Evolutionary conservation across 1,139 yeast species (phyloP).

Genomic region (Magnusiomyces suaveolens): DNA sequence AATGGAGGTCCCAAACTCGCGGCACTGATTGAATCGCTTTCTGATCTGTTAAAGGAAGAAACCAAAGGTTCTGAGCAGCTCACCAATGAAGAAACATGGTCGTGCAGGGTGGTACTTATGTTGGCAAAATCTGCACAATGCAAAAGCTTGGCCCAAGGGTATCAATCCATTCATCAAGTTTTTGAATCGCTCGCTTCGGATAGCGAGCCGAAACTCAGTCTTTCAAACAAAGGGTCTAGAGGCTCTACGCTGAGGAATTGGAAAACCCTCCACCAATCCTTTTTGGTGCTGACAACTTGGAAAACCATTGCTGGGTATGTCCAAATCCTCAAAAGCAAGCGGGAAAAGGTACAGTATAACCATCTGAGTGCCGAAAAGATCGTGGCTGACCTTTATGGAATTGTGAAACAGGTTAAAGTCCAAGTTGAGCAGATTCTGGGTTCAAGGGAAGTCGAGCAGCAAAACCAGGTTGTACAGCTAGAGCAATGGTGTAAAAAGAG

Average conservation of each 20-base stretch:
- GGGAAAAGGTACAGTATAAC: no score
- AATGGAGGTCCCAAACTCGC: constrained; percentile 15
- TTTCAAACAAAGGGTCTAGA: constrained; percentile 22
- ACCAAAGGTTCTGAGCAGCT: constrained; percentile 18
- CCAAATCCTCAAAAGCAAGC: no score
- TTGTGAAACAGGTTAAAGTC: no score
- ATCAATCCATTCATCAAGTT: constrained; percentile 13
- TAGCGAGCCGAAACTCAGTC: no score
- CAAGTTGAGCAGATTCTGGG: no score
- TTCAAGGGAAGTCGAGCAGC: no score
- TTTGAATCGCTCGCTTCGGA: constrained; percentile 8
- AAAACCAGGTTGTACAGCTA: no score
- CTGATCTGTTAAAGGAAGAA: not conserved
- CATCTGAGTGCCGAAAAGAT: no score
- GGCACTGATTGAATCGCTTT: constrained; percentile 8
- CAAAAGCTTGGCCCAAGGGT: constrained; percentile 12
- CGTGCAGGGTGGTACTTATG: constrained; percentile 20
- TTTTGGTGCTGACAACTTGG: no score
- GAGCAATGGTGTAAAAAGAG: no score
- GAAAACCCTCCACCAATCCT: constrained; percentile 21
- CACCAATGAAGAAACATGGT: constrained; percentile 33
- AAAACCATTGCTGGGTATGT: no score
- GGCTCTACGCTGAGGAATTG: not conserved
- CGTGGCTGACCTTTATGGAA: no score
- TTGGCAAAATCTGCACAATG: constrained; percentile 18